Evolutionary conservation across 768 basidiomycete genomes (phyloP).

Genomic region (Boletus fagicola): DNA sequence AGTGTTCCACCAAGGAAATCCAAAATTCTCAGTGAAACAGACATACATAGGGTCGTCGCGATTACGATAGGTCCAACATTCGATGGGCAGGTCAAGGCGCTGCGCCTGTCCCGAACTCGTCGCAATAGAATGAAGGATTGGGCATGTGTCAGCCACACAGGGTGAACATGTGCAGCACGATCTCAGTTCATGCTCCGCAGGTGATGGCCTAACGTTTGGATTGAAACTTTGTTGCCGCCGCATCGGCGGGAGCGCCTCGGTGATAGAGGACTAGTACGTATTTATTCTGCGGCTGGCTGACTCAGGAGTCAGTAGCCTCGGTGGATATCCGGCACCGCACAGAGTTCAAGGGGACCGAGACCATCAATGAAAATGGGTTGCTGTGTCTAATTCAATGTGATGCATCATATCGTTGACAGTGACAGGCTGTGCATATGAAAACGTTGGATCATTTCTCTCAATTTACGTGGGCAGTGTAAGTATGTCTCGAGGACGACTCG

Average conservation of each 20-base stretch:
- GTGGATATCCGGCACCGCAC: not conserved
- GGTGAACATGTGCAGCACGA: not conserved
- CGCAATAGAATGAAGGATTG: not conserved
- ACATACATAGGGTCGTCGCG: not conserved
- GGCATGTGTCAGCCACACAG: constrained; percentile 11
- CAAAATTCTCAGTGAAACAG: not conserved
- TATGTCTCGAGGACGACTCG: not conserved
- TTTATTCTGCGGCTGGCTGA: not conserved
- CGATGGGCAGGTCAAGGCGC: too few species aligned
- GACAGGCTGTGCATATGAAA: constrained; percentile 5
- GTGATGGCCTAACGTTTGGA: not conserved
- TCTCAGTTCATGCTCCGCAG: not conserved
- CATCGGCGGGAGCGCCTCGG: not conserved
- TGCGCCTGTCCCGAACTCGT: not conserved
- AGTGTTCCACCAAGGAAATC: not conserved
- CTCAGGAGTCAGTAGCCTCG: too few species aligned
- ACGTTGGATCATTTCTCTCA: not conserved
- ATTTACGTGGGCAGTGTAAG: not conserved
- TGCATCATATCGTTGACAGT: not conserved
- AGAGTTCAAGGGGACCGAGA: not conserved
- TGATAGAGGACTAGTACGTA: constrained; percentile 3
- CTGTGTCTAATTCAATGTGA: not conserved
- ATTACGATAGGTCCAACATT: not conserved
- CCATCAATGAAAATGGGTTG: not conserved
- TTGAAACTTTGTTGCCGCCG: constrained; percentile 6